Base-by-base conservation (phyloP, 164 flowering plant species). In the Protea cynaroides region DNA sequence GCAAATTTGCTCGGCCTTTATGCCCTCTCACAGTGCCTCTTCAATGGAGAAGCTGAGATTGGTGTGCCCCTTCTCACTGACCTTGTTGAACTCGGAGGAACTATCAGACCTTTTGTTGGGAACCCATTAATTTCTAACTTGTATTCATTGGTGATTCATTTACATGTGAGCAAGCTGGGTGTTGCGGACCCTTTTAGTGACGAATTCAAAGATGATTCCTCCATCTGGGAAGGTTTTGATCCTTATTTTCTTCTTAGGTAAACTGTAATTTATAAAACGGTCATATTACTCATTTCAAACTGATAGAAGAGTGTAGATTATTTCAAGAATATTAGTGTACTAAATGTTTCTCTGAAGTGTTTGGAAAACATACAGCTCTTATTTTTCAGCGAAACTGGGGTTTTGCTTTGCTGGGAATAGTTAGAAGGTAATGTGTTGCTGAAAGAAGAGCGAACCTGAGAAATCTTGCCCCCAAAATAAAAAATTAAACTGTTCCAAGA, bases 171-270 rank as follows among this genome's bases (percentile, higher is more conserved):
- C 56, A 59, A 44, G 63, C 37, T 67, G 17, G 87, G 78, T 40
- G 64, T 37, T 17, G 40, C 44, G 43, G 66, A 56, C 13, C 21
- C 64, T 47, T 50, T 21, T 59, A 67, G 63, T 18, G 62, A 44
- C 29, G 63, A 63, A 43, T 63, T 40, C 24, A 14, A 40, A 43
- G 73, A 58, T 56, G 78, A 61, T 56, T 63, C 54, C 44, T 67
- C 72, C 3, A 62, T 59, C n/a, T 89, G 94, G 91, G 91, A 82
- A 60, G 83, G 78, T 71, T 94, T 89, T 77, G 77, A 86, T 75
- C 97, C 97, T 7, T 90, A 85, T 70, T 90, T 95, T 76, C 88
- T 90, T 64, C 76, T 91, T 58, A 70, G 81, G 64, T 92, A 70
- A 69, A 65, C 52, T 66, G 24, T 23, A 37, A 25, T 46, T 21